These are phyloP conservation scores for Xylariaceae sp. DNA, from an alignment of 2,329 filamentous ascomycete genomes.

Conservation along the genomic window DNA sequence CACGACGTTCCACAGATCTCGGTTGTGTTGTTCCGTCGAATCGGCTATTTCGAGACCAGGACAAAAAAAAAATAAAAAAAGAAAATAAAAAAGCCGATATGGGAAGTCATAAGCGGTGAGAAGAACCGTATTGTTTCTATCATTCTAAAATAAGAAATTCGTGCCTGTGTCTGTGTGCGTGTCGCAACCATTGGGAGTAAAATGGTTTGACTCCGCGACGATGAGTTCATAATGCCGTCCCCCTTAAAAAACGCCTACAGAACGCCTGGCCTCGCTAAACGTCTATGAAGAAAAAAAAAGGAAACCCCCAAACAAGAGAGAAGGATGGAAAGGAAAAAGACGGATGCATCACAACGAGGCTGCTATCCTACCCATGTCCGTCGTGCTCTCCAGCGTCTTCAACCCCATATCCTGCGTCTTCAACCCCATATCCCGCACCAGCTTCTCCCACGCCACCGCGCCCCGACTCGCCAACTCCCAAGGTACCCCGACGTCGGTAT, in stretches of 20 bases:
- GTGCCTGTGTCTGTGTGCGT: too few species aligned
- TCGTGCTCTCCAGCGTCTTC: conserved; percentile 15
- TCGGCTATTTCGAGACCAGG: not conserved
- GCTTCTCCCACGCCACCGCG: conserved; percentile 29
- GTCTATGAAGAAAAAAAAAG: too few species aligned
- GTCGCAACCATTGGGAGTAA: too few species aligned
- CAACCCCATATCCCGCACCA: conserved; percentile 30
- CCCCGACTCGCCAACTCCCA: conserved; percentile 37
- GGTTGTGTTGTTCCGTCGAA: not conserved
- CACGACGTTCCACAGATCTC: not conserved
- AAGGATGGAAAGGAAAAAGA: not conserved
- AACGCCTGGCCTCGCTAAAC: too few species aligned
- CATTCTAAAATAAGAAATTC: too few species aligned
- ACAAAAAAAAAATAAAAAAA: not conserved
- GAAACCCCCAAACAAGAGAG: too few species aligned
- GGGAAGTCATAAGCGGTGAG: too few species aligned
- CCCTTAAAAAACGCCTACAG: too few species aligned
- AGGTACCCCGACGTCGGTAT: conserved; percentile 47
- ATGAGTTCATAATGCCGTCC: too few species aligned
- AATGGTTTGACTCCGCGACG: too few species aligned
- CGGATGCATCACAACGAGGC: conserved; percentile 21
- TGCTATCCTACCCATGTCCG: conserved; percentile 15
- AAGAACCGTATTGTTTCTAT: too few species aligned
- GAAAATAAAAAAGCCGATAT: too few species aligned
- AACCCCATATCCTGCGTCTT: conserved; percentile 28